Evolutionary conservation across 257 asterid species (phyloP).

Genomic region (Ophiorrhiza pumila): DNA sequence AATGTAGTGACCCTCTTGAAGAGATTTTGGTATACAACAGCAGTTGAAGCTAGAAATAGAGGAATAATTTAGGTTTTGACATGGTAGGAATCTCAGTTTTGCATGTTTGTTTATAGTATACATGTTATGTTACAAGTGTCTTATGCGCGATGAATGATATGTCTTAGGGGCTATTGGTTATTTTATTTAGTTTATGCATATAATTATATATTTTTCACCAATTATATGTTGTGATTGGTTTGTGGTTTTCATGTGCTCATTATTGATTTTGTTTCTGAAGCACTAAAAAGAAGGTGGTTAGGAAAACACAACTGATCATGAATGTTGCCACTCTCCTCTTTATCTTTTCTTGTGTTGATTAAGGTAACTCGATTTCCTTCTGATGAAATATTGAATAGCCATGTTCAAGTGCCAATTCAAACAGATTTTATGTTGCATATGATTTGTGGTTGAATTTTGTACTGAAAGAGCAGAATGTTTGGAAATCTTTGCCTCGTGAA

Average conservation of each 20-base stretch:
- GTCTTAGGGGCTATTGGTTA: constrained; percentile 9
- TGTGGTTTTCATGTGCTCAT: not conserved
- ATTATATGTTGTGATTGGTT: not conserved
- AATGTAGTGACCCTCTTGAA: constrained; percentile 23
- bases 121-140: constrained; percentile 25
- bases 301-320: not conserved
- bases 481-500: too few species aligned
- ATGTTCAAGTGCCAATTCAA: too few species aligned
- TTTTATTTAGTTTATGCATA: not conserved
- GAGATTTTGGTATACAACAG: constrained; percentile 40
- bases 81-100: constrained; percentile 28
- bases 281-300: not conserved
- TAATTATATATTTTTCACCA: not conserved
- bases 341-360: too few species aligned
- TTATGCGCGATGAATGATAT: constrained; percentile 24
- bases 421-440: too few species aligned
- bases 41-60: constrained; percentile 37
- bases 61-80: constrained; percentile 24
- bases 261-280: not conserved
- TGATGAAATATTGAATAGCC: too few species aligned
- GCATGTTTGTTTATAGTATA: constrained; percentile 31
- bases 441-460: too few species aligned
- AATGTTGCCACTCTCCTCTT: not conserved
- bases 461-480: too few species aligned
- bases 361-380: too few species aligned